Conservation (phyloP, 805 yeast genomes). For the Kodamaea hsintzibuensis region DNA sequence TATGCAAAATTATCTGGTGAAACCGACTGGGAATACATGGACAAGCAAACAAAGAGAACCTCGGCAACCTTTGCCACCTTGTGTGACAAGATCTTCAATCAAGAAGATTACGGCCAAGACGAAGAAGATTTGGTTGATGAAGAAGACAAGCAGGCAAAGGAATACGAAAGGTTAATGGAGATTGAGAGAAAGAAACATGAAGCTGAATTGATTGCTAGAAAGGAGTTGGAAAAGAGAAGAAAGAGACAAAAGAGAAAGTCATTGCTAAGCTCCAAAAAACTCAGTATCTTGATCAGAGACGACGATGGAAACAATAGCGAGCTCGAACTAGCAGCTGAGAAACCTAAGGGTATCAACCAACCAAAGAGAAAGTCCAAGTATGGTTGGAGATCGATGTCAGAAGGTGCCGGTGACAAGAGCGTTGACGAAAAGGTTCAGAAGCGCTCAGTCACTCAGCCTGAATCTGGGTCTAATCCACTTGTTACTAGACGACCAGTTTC, state of each 20-base stretch:
- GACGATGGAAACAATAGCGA: constrained; percentile 22
- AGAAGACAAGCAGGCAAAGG: constrained; percentile 44
- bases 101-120: constrained; percentile 53
- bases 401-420: constrained; percentile 36
- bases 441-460: constrained; percentile 49
- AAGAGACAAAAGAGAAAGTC: constrained; percentile 43
- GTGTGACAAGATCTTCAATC: constrained; percentile 75
- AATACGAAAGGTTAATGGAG: constrained; percentile 49
- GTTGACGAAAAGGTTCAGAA: constrained; percentile 43
- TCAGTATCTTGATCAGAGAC: constrained; percentile 38
- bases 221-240: constrained; percentile 47
- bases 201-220: constrained; percentile 51
- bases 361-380: constrained; percentile 39
- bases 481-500: constrained; percentile 58
- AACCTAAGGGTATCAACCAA: constrained; percentile 31
- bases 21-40: constrained; percentile 67
- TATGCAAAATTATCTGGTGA: constrained; percentile 70
- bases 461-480: constrained; percentile 33
- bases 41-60: constrained; percentile 72
- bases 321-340: constrained; percentile 26
- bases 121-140: constrained; percentile 47
- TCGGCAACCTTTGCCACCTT: constrained; percentile 76
- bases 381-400: constrained; percentile 38
- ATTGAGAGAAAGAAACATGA: constrained; percentile 49
- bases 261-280: constrained; percentile 36